Conservation (phyloP, 2,329 filamentous ascomycete genomes). For the Aureobasidium melanogenum region DNA sequence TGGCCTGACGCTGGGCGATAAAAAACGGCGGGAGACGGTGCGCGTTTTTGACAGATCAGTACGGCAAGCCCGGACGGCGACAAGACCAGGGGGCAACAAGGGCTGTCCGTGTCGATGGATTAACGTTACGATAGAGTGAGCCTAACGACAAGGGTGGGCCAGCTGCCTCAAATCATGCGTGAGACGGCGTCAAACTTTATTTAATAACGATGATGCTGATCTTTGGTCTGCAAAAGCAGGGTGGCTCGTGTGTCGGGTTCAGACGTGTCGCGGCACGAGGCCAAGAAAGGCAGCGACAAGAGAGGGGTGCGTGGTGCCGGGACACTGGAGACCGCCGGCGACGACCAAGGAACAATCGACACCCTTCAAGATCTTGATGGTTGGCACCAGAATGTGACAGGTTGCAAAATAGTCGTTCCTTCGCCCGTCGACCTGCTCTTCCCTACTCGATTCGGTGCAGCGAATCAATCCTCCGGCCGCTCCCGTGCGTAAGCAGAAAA, state of each 20-base stretch:
- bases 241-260: slow-evolving; percentile 3
- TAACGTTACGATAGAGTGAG: slow-evolving; percentile 9
- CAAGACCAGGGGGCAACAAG: not conserved
- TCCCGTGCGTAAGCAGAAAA: not conserved
- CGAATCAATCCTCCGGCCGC: not conserved
- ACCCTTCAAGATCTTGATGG: not conserved
- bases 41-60: slow-evolving; percentile 12
- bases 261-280: slow-evolving; percentile 5
- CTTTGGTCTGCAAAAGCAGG: not conserved
- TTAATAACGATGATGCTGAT: not conserved
- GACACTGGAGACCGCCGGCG: not conserved
- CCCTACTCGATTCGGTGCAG: not conserved
- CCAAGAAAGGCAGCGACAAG: slow-evolving; percentile 1
- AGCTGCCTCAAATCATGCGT: slow-evolving; percentile 8
- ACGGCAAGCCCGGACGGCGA: slow-evolving; percentile 8
- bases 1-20: slow-evolving; percentile 6
- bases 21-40: slow-evolving; percentile 10
- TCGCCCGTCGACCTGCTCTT: not conserved
- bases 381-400: slow-evolving; percentile 7
- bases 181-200: slow-evolving; percentile 9
- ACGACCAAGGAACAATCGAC: not conserved
- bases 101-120: not conserved
- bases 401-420: not conserved
- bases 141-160: slow-evolving; percentile 1
- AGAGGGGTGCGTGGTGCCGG: not conserved